Evolutionary conservation across 2,329 filamentous ascomycete genomes (phyloP).

Genomic region (Penicillium italicum): DNA sequence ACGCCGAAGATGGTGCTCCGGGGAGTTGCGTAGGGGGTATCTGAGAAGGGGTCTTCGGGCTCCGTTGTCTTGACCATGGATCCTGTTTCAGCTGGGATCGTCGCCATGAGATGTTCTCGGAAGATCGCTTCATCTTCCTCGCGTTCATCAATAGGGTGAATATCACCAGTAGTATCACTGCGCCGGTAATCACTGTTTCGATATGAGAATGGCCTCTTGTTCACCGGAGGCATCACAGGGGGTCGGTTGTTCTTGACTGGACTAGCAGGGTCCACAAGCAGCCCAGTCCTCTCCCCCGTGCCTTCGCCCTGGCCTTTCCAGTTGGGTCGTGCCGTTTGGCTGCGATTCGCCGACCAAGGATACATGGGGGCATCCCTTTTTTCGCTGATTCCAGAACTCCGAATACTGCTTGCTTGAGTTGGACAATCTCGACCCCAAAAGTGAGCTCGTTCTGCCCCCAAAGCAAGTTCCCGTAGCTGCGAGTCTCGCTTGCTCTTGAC

Average conservation of each 20-base stretch:
- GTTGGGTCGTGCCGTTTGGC: constrained; percentile 17
- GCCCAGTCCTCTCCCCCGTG: constrained; percentile 41
- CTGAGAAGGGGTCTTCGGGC: constrained; percentile 27
- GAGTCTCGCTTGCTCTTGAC: constrained; percentile 49
- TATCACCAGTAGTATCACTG: constrained; percentile 51
- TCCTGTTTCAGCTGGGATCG: constrained; percentile 7
- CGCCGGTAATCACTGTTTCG: constrained; percentile 49
- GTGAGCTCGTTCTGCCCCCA: constrained; percentile 49
- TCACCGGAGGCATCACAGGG: constrained; percentile 25
- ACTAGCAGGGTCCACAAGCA: constrained; percentile 41
- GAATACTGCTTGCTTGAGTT: constrained; percentile 38
- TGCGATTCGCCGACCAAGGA: constrained; percentile 29
- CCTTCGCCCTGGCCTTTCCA: constrained; percentile 30
- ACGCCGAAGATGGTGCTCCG: constrained; percentile 25
- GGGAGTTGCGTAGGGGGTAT: constrained; percentile 27
- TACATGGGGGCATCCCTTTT: constrained; percentile 20
- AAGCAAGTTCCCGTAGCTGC: constrained; percentile 52
- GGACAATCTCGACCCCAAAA: constrained; percentile 40
- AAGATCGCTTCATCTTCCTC: constrained; percentile 54
- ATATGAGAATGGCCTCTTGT: constrained; percentile 35
- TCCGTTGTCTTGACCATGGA: constrained; percentile 10
- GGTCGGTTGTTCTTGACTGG: constrained; percentile 40
- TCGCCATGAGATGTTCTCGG: constrained; percentile 22
- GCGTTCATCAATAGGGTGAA: constrained; percentile 61
- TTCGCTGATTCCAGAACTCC: constrained; percentile 28